Base-by-base conservation (phyloP, 768 basidiomycete species). In the Kwoniella sp. region DNA sequence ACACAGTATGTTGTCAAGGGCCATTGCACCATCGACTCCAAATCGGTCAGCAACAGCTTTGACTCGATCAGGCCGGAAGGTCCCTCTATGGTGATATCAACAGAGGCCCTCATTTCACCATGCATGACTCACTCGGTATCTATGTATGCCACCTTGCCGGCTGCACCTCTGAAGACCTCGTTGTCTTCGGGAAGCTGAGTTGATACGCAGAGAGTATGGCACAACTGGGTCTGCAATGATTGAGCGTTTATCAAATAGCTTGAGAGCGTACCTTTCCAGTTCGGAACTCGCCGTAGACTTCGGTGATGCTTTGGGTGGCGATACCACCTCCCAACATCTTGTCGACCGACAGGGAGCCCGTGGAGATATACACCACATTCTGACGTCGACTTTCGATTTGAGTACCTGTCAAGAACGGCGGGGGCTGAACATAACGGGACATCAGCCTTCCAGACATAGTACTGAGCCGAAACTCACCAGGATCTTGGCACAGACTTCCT, bases 211-310 rank as follows among this genome's bases (percentile, higher is more conserved):
- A 95, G 86, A 11, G 92, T 98, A 74, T 95, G 93, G 22, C 89
- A 89, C 43, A 93, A 78, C 70, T 98, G 93, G 5, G 92, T 95
- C 76, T 93, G 28, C 17, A 12, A 15, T 8, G 25, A 12, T 20
- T 10, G 3, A 15, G 25, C 5, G 8, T 17, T 45, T 10, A 45
- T 17, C 5, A 37, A 23, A 22, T 36, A 11, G 23, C 6, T 11
- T 10, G 11, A 26, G n/a, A 1, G 50, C 70, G 52, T n/a, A 69
- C 73, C 55, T 74, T 74, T 7, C 92, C 92, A 0, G 93, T 96
- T 27, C 92, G 82, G 74, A 87, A 96, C 74, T 98, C 92, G 38
- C 93, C 92, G 66, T 90, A 98, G 2, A 96, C 91, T 81, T 96
- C 92, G 3, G 89, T 86, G 54, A 95, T 90, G 6, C 89, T 90